Conservation (phyloP, 2,329 filamentous ascomycete species). For the Ophiostoma triangulosporum region DNA sequence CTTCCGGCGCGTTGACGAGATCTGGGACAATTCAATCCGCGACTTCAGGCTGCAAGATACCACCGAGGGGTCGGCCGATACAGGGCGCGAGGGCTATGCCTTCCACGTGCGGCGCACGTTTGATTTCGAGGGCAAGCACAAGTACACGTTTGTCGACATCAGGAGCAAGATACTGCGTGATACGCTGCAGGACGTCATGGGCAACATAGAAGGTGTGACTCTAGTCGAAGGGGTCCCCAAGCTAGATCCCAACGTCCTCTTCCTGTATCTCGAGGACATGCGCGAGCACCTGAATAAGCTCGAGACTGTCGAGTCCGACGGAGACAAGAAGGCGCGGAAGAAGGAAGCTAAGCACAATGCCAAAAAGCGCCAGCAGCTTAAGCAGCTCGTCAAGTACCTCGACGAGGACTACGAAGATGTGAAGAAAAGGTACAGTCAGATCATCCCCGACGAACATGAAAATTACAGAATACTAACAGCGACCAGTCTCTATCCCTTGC, state of each 20-base stretch:
- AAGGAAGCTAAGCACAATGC: conserved; percentile 45
- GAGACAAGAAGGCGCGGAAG: conserved; percentile 42
- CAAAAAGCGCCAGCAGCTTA: conserved; percentile 50
- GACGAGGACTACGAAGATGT: conserved; percentile 60
- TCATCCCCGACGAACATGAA: background rate
- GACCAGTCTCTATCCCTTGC: conserved; percentile 58
- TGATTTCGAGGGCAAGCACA: conserved; percentile 71
- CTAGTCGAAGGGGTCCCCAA: conserved; percentile 68
- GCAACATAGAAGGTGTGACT: conserved; percentile 63
- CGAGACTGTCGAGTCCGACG: conserved; percentile 39
- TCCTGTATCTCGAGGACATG: conserved; percentile 69
- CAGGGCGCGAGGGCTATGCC: conserved; percentile 60
- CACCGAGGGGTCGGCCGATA: conserved; percentile 29
- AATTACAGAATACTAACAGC: background rate
- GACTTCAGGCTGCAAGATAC: conserved; percentile 43
- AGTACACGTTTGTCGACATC: conserved; percentile 62
- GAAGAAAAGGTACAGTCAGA: conserved; percentile 42
- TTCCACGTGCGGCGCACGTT: conserved; percentile 77
- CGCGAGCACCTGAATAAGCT: conserved; percentile 49
- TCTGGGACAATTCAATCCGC: conserved; percentile 38
- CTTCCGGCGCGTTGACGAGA: conserved; percentile 39
- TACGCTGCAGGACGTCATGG: conserved; percentile 56
- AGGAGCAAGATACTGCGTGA: conserved; percentile 70
- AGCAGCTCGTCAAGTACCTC: conserved; percentile 33
- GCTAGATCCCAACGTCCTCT: conserved; percentile 57